Conservation (phyloP, 352 stramenopile genomes). For the Albugo candida region DNA sequence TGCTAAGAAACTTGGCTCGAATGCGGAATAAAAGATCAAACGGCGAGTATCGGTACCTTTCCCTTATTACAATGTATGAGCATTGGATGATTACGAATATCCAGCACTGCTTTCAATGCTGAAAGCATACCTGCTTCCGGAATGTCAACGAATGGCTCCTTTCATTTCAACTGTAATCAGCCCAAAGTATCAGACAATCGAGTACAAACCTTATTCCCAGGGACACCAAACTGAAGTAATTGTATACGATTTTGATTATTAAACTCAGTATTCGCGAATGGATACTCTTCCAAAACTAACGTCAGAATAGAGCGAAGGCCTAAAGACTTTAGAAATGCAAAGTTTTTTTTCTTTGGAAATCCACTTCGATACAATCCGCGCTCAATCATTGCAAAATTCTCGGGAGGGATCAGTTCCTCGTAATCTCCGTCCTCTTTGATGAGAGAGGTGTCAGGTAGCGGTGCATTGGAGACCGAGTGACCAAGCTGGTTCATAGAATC, state of each 20-base stretch:
- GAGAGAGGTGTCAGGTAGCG: neutral
- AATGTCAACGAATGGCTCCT: conserved; percentile 78
- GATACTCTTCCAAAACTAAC: conserved; percentile 76
- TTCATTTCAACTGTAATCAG: neutral
- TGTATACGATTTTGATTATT: conserved; percentile 62
- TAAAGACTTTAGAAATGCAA: conserved; percentile 61
- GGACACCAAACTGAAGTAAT: conserved; percentile 67
- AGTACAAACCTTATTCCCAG: conserved; percentile 47
- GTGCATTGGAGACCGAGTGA: neutral
- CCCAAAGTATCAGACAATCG: neutral
- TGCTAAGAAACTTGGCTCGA: conserved; percentile 17
- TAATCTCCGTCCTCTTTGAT: conserved; percentile 40
- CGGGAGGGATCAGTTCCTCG: conserved; percentile 65
- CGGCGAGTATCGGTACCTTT: conserved; percentile 22
- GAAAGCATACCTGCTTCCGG: conserved; percentile 56
- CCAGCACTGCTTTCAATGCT: conserved; percentile 52
- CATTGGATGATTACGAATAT: conserved; percentile 73
- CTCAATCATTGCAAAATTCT: conserved; percentile 81
- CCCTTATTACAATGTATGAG: conserved; percentile 80
- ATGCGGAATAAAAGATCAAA: neutral
- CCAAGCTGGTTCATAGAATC: neutral
- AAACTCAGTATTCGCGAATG: conserved; percentile 59
- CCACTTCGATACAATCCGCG: conserved; percentile 72
- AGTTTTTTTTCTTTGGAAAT: conserved; percentile 82
- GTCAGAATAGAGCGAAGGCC: conserved; percentile 67